A percentile compares a stretch with the other conserved stretches of the same genome.
phyloP scores from a whole-genome alignment of 129 eudicot genomes.

The Cynara cardunculus region DNA sequence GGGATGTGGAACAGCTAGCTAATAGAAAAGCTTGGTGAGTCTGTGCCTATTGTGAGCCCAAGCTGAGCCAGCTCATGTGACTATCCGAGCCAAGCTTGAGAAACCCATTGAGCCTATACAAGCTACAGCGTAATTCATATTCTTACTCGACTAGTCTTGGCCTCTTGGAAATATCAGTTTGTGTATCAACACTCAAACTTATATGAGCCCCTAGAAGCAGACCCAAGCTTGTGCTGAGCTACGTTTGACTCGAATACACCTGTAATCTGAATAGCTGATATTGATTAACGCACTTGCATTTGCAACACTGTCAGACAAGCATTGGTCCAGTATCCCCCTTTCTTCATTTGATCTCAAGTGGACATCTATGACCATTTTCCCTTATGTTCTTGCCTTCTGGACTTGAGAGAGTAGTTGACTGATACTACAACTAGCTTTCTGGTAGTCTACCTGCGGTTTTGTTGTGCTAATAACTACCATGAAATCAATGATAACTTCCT shows the following conservation, averaged over 20 bases:
- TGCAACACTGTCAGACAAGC: too few relatives aligned
- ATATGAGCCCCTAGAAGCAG: too few relatives aligned
- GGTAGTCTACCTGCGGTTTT: neutral
- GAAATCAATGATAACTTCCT: neutral
- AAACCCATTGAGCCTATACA: neutral
- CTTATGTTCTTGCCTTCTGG: neutral
- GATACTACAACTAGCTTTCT: neutral
- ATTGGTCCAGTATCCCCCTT: too few relatives aligned
- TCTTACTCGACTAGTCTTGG: neutral
- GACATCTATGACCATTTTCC: too few relatives aligned
- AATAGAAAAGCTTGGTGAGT: neutral
- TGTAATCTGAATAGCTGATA: too few relatives aligned
- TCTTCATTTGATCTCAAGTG: too few relatives aligned
- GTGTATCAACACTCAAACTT: neutral
- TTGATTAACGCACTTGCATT: too few relatives aligned
- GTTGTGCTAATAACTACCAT: neutral
- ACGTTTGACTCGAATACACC: too few relatives aligned
- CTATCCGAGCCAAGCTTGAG: neutral
- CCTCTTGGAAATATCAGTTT: neutral
- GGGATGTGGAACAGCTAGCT: neutral
- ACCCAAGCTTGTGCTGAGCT: too few relatives aligned
- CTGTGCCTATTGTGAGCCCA: neutral
- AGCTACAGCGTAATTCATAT: neutral
- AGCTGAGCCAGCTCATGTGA: neutral
- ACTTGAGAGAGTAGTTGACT: neutral